phyloP scores from a whole-genome alignment of 2,329 filamentous ascomycete genomes.

The Cercospora zeae-maydis region DNA sequence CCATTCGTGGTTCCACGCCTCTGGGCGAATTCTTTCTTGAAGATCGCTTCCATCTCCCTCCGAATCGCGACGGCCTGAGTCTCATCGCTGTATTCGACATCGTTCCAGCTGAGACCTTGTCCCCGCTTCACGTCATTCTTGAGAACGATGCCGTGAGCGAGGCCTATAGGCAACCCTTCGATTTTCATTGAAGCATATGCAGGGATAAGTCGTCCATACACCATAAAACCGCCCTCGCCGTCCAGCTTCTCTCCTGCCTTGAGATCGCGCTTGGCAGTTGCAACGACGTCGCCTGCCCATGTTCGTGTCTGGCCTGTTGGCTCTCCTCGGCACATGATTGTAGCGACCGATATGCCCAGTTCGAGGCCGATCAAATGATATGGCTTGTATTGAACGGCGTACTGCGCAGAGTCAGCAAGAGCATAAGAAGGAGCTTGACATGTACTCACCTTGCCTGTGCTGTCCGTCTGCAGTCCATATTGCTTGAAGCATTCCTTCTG shows the following conservation, averaged over 20 bases:
- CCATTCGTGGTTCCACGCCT: slow-evolving; percentile 11
- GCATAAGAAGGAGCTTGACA: background rate
- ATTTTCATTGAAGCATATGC: slow-evolving; percentile 42
- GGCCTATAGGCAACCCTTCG: slow-evolving; percentile 43
- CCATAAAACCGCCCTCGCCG: slow-evolving; percentile 47
- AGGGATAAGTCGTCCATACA: slow-evolving; percentile 45
- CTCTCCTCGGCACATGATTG: slow-evolving; percentile 47
- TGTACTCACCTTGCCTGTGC: slow-evolving; percentile 32
- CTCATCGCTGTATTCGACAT: slow-evolving; percentile 44
- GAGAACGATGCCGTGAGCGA: slow-evolving; percentile 44
- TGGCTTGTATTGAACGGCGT: slow-evolving; percentile 48
- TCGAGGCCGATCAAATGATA: slow-evolving; percentile 50
- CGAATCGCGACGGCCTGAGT: slow-evolving; percentile 41
- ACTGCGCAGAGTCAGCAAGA: slow-evolving; percentile 22
- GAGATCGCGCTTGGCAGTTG: slow-evolving; percentile 48
- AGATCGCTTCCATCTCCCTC: slow-evolving; percentile 46
- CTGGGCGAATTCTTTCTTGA: slow-evolving; percentile 26
- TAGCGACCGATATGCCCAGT: slow-evolving; percentile 45
- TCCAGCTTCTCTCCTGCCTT: slow-evolving; percentile 46
- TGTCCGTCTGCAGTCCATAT: slow-evolving; percentile 46
- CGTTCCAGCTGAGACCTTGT: slow-evolving; percentile 43
- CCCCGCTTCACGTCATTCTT: slow-evolving; percentile 44
- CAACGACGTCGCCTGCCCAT: slow-evolving; percentile 46
- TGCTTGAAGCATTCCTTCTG: slow-evolving; percentile 46
- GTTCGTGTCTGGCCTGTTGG: slow-evolving; percentile 47